A percentile compares a stretch with the other conserved stretches of the same genome.
These are phyloP conservation scores for Aegilops sharonensis DNA, from an alignment of 176 grass and related monocot species.

Conservation along the genomic window DNA sequence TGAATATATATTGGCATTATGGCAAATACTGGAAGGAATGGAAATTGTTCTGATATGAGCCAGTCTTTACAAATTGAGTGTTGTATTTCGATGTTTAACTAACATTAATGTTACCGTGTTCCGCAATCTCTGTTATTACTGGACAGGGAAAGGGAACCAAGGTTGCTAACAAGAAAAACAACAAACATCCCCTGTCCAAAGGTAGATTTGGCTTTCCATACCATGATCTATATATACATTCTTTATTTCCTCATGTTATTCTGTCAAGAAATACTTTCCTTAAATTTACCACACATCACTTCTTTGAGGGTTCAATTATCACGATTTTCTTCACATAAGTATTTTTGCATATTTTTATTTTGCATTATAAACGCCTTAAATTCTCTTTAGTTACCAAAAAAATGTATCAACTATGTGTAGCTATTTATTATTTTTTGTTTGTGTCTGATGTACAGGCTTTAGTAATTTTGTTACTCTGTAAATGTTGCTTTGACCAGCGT, in stretches of 20 bases:
- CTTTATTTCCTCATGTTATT: neutral
- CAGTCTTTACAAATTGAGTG: neutral
- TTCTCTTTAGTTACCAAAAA: neutral
- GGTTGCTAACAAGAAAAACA: neutral
- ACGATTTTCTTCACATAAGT: neutral
- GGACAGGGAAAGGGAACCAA: slow-evolving; percentile 16
- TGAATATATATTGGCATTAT: neutral
- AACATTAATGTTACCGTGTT: neutral
- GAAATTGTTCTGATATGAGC: neutral
- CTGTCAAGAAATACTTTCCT: neutral
- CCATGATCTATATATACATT: neutral
- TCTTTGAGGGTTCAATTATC: neutral
- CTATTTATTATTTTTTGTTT: neutral
- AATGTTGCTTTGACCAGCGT: neutral
- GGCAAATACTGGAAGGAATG: no score
- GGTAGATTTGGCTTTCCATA: neutral
- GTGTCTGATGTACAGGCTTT: neutral
- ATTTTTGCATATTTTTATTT: no score
- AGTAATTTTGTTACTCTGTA: neutral
- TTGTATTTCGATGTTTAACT: neutral
- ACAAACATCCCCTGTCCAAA: slow-evolving; percentile 19
- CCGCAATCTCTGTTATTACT: neutral
- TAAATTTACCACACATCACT: neutral
- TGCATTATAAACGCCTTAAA: neutral
- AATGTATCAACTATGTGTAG: no score